These are phyloP conservation scores for Aspergillus kassunensis DNA, from an alignment of 495 filamentous ascomycete species.

Conservation along the genomic window DNA sequence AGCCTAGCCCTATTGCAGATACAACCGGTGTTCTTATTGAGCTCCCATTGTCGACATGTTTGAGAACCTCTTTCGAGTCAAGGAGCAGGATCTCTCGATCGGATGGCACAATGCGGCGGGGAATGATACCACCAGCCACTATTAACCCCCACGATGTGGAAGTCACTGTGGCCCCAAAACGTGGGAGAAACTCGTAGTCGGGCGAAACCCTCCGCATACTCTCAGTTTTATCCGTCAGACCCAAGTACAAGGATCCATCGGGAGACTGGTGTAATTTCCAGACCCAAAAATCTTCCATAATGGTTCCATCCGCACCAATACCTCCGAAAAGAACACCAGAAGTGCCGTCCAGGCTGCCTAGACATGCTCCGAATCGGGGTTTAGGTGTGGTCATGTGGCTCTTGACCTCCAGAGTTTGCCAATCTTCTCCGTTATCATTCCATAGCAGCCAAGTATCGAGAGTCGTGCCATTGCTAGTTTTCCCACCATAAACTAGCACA, in stretches of 20 bases:
- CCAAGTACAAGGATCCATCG: constrained; percentile 24
- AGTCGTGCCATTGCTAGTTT: constrained; percentile 49
- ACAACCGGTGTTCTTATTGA: constrained; percentile 16
- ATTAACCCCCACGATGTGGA: constrained; percentile 37
- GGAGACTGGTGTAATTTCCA: constrained; percentile 45
- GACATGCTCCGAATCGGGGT: constrained; percentile 59
- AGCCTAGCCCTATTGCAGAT: constrained; percentile 21
- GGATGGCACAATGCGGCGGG: constrained; percentile 25
- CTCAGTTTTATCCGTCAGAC: constrained; percentile 24
- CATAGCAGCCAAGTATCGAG: constrained; percentile 65
- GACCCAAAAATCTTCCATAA: constrained; percentile 54
- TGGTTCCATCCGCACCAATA: constrained; percentile 53
- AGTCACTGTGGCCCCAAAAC: constrained; percentile 31
- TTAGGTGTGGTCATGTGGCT: constrained; percentile 27
- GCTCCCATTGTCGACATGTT: constrained; percentile 8
- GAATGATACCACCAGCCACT: constrained; percentile 39
- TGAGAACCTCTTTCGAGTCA: constrained; percentile 15
- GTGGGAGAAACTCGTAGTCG: constrained; percentile 20
- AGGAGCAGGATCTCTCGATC: constrained; percentile 38
- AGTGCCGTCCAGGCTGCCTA: constrained; percentile 35
- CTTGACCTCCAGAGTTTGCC: constrained; percentile 43
- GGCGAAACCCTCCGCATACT: constrained; percentile 17
- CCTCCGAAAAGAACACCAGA: constrained; percentile 66
- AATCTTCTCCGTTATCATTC: constrained; percentile 46
- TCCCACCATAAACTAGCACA: constrained; percentile 69